Conservation (phyloP, 176 grass and related monocot genomes). For the Musa beccarii region DNA sequence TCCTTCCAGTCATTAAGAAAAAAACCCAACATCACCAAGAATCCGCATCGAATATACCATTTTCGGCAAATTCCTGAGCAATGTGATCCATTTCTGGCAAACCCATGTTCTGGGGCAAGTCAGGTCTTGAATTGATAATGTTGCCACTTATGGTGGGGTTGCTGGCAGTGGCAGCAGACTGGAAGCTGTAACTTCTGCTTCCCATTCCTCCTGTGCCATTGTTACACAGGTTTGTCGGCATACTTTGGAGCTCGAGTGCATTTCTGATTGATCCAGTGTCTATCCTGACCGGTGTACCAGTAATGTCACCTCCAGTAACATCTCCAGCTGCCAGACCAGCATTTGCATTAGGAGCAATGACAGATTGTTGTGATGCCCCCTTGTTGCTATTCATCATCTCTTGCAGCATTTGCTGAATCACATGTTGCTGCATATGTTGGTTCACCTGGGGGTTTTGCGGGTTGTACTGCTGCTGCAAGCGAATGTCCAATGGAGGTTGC, state of each 20-base stretch:
- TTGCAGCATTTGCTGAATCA: slow-evolving; percentile 75
- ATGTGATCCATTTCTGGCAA: slow-evolving; percentile 63
- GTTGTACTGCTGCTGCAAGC: slow-evolving; percentile 40
- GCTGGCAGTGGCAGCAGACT: slow-evolving; percentile 71
- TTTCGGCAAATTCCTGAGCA: slow-evolving; percentile 35
- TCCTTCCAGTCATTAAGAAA: not conserved
- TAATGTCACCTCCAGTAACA: not conserved
- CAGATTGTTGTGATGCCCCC: slow-evolving; percentile 23
- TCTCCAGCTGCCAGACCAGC: slow-evolving; percentile 23
- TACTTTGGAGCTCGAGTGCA: slow-evolving; percentile 11
- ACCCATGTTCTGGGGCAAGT: slow-evolving; percentile 33
- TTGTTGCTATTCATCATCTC: slow-evolving; percentile 65
- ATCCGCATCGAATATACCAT: slow-evolving; percentile 42
- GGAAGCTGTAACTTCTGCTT: slow-evolving; percentile 68
- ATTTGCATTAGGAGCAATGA: slow-evolving; percentile 29
- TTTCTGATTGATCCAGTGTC: not conserved
- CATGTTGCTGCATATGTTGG: slow-evolving; percentile 64
- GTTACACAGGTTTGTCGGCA: slow-evolving; percentile 34
- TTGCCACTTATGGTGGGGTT: slow-evolving; percentile 29
- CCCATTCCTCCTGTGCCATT: slow-evolving; percentile 6
- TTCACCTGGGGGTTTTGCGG: slow-evolving; percentile 25
- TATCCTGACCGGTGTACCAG: too few species aligned
- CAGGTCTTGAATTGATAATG: slow-evolving; percentile 36
- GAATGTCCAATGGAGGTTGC: not conserved
- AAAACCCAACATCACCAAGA: slow-evolving; percentile 1